These are phyloP conservation scores for Camellia japonica DNA, from an alignment of 148 eudicot species.

Conservation along the genomic window DNA sequence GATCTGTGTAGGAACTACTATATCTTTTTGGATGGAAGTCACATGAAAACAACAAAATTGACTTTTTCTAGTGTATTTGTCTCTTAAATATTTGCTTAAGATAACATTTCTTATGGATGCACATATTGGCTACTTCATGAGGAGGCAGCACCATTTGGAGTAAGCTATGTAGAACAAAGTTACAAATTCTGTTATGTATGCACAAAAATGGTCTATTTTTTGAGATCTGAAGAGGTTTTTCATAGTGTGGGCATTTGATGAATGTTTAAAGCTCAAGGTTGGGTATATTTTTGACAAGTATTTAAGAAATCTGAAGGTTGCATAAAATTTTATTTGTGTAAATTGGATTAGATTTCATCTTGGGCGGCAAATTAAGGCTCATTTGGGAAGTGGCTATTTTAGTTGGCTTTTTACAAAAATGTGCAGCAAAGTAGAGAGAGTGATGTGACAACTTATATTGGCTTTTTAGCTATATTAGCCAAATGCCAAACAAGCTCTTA, in stretches of 20 bases:
- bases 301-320: not conserved
- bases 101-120: not conserved
- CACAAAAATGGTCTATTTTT: not conserved
- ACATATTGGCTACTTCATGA: not conserved
- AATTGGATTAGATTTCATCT: not conserved
- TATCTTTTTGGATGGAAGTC: not conserved
- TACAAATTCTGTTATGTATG: not conserved
- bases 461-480: no score
- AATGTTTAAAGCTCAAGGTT: constrained; percentile 1
- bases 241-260: not conserved
- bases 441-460: no score
- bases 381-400: no score
- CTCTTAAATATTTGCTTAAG: not conserved
- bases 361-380: not conserved
- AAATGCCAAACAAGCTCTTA: no score
- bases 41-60: not conserved
- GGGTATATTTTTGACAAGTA: not conserved
- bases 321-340: not conserved
- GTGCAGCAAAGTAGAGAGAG: no score
- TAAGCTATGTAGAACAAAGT: not conserved
- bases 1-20: not conserved
- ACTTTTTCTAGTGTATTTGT: not conserved
- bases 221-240: not conserved
- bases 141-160: not conserved
- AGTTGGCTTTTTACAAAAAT: no score